phyloP scores from a whole-genome alignment of 768 basidiomycete genomes.

The Hericium rajendrae region DNA sequence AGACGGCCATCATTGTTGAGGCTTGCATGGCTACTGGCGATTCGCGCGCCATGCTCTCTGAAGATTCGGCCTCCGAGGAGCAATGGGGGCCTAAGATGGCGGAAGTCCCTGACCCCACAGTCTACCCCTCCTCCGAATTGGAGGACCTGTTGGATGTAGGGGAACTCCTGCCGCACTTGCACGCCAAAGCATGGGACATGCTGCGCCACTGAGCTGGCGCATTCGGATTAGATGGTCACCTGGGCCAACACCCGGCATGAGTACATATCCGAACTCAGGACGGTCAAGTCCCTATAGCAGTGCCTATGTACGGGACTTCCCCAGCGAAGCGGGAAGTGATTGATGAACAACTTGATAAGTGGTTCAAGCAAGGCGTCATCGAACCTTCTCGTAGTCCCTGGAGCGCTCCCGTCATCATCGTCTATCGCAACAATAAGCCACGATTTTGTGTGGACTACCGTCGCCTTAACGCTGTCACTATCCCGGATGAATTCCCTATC shows the following conservation, averaged over 20 bases:
- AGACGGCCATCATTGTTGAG: neutral
- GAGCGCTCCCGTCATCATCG: no score
- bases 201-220: neutral
- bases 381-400: no score
- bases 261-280: neutral
- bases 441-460: no score
- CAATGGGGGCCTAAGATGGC: neutral
- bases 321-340: neutral
- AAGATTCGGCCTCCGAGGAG: no score
- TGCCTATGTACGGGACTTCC: constrained; percentile 1
- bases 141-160: constrained; percentile 3
- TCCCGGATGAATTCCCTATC: constrained; percentile 20
- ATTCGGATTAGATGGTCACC: constrained; percentile 1
- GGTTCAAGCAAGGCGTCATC: neutral
- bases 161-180: neutral
- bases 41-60: no score
- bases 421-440: no score
- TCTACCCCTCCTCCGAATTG: neutral
- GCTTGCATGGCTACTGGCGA: neutral
- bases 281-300: neutral
- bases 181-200: constrained; percentile 1
- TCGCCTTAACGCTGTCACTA: neutral
- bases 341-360: neutral
- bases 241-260: neutral
- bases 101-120: neutral